Conservation (phyloP, 78 protist genomes). For the Thecamonas trahens region DNA sequence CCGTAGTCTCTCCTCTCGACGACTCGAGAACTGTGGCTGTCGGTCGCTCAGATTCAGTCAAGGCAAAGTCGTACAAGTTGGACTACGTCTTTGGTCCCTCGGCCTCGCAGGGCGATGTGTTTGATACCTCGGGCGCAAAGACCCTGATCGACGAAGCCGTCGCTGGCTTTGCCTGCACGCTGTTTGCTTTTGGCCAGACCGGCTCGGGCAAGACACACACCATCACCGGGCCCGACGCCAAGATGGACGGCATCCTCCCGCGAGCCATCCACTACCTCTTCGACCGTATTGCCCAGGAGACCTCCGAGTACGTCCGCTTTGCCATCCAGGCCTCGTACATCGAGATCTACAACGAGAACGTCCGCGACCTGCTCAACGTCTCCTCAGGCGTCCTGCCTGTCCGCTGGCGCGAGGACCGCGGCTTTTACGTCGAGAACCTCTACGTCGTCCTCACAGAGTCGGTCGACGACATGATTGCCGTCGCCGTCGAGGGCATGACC, state of each 20-base stretch:
- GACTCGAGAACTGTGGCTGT: no score
- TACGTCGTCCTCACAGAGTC: neutral
- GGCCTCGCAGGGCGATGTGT: no score
- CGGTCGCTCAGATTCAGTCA: no score
- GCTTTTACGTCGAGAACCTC: slow-evolving; percentile 1
- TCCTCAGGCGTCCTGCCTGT: neutral
- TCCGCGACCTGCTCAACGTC: slow-evolving; percentile 56
- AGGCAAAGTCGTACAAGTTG: no score
- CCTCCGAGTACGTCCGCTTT: slow-evolving; percentile 15
- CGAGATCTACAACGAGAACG: slow-evolving; percentile 70
- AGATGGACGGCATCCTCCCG: neutral
- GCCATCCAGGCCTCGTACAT: slow-evolving; percentile 45
- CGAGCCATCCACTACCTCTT: slow-evolving; percentile 20
- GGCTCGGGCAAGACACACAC: slow-evolving; percentile 44
- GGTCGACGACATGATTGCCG: neutral
- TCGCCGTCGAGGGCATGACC: neutral
- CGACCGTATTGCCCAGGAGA: slow-evolving; percentile 17
- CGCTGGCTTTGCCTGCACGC: slow-evolving; percentile 17
- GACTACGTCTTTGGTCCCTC: no score
- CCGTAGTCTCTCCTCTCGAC: no score
- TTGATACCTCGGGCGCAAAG: no score
- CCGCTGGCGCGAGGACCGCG: slow-evolving; percentile 2
- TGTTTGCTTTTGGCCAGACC: slow-evolving; percentile 65
- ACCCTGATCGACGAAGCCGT: no score
- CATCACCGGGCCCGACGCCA: neutral